These are phyloP conservation scores for Antarctomyces pellizariae DNA, from an alignment of 495 filamentous ascomycete species.

Conservation along the genomic window DNA sequence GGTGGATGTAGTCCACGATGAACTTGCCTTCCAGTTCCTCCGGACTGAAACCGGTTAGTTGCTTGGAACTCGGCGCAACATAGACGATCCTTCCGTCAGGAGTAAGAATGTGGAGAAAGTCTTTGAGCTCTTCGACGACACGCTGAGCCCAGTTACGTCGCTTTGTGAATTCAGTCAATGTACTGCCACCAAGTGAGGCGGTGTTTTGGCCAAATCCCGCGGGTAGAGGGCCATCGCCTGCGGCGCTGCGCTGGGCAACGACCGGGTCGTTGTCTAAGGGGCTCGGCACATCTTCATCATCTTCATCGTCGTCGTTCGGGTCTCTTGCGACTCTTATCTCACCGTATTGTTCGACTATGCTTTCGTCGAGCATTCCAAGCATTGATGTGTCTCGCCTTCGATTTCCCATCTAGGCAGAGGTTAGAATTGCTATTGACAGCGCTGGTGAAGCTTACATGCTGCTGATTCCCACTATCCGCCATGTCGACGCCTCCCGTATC, in stretches of 20 bases:
- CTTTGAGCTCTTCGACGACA: constrained; percentile 72
- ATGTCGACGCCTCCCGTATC: too few species aligned
- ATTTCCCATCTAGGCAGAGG: constrained; percentile 1
- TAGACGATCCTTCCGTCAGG: constrained; percentile 66
- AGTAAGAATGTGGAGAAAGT: constrained; percentile 71
- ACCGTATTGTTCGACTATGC: constrained; percentile 9
- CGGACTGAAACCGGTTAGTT: constrained; percentile 52
- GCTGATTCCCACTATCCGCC: too few species aligned
- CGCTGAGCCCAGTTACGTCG: constrained; percentile 74
- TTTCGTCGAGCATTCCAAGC: constrained; percentile 16
- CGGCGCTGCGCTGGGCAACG: constrained; percentile 17
- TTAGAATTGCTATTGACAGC: too few species aligned
- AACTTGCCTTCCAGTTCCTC: constrained; percentile 50
- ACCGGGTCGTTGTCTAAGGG: constrained; percentile 5
- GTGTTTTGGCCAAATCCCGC: constrained; percentile 28
- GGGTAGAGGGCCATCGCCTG: constrained; percentile 30
- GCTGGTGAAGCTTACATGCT: too few species aligned
- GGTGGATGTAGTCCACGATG: constrained; percentile 61
- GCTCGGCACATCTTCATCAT: constrained; percentile 10
- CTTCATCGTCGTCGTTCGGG: constrained; percentile 8
- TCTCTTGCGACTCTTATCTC: too few species aligned
- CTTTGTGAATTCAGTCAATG: constrained; percentile 62
- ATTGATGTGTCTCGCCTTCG: constrained; percentile 14
- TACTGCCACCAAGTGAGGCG: constrained; percentile 28
- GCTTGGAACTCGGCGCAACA: constrained; percentile 53